Base-by-base conservation (phyloP, 225 moss, liverwort and hornwort genomes). In the Bryum argenteum region DNA sequence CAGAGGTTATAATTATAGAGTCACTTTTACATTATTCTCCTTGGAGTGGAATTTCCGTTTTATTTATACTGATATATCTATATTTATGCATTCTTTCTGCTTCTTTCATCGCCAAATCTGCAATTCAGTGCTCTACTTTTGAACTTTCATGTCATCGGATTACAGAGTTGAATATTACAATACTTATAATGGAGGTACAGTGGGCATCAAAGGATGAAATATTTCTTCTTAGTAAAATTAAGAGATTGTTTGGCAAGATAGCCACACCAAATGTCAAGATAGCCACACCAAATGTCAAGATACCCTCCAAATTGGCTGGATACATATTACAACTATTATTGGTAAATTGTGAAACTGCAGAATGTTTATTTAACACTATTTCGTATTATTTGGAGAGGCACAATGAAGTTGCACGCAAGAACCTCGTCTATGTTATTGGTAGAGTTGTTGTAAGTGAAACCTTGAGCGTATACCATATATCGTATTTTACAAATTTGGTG, bases 201-300 rank as follows among this genome's bases (percentile, higher is more conserved):
- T 72, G 54, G 54, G 54, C 63, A 42, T 54, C 63, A 1, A 4
- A 63, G 43, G 3, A 63, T 2, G 63, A 72, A 41, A 63, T 0
- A 8, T 11, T 6, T 9, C 0, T 11, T 1, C 44, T 9, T 33
- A n/a, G 64, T 33, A 15, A 7, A 33, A 56, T 65, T 56, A n/a
- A 65, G 42, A 28, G 2, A 1, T 43, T 0, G 10, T 10, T 73
- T 0, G 10, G 4, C 1, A 33, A 28, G 26, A 15, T 65, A 15
- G 11, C n/a, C 0, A 19, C 19, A 20, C 8, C 0, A 15, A 14
- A 1, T 0, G n/a, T n/a, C n/a, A n/a, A n/a, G n/a, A n/a, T n/a
- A n/a, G n/a, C n/a, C n/a, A n/a, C n/a, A n/a, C n/a, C n/a, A n/a
- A n/a, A n/a, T n/a, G 0, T 9, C 0, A 24, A 0, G 0, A 0